Evolutionary conservation across 208 protist genomes (phyloP).

Genomic region (Leishmania guyanensis): DNA sequence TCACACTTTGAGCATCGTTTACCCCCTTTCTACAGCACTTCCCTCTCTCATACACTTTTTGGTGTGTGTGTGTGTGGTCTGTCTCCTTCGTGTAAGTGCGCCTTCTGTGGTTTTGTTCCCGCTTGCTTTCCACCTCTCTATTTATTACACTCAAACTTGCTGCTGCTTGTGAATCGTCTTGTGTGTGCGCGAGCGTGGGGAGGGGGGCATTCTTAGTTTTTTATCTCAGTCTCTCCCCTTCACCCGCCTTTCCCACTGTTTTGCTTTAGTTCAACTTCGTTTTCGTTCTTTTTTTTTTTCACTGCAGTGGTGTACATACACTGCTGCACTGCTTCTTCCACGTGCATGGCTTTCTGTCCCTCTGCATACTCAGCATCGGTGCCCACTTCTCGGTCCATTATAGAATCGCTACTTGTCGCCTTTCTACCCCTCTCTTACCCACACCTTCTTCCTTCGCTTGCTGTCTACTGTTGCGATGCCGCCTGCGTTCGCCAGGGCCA

Average conservation of each 20-base stretch:
- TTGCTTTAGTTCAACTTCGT: neutral
- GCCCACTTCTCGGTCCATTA: neutral
- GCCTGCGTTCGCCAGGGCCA: neutral
- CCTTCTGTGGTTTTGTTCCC: neutral
- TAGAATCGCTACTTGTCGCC: neutral
- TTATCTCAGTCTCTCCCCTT: no score
- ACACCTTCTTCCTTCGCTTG: neutral
- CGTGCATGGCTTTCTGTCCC: neutral
- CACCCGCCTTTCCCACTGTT: no score
- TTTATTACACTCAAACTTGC: neutral
- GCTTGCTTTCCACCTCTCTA: neutral
- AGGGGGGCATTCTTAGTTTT: neutral
- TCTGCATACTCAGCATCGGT: no score
- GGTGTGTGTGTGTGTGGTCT: neutral
- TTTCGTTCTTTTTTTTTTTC: conserved; percentile 2
- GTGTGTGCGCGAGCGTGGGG: neutral
- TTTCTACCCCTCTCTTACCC: neutral
- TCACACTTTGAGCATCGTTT: neutral
- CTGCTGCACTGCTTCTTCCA: neutral
- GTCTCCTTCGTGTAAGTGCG: neutral
- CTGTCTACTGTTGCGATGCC: conserved; percentile 3
- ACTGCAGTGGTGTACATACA: neutral
- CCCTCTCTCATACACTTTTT: neutral
- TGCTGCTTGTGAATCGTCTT: neutral
- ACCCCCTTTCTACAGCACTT: neutral